Evolutionary conservation across 257 asterid species (phyloP).

Genomic region (Leonotis leonurus): DNA sequence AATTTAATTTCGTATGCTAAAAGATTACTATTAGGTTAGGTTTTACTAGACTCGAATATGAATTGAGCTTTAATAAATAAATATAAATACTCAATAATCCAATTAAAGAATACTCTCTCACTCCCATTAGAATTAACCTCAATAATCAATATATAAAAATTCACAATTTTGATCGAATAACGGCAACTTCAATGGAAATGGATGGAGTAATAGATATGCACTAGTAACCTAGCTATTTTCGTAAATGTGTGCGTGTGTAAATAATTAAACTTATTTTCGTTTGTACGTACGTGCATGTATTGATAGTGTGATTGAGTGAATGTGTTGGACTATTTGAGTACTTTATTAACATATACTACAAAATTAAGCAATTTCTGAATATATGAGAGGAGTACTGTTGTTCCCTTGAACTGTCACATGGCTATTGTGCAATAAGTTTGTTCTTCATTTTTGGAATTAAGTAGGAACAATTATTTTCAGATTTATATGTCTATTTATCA

Average conservation of each 20-base stretch:
- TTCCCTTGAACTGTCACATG: constrained; percentile 7
- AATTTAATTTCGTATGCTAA: no score
- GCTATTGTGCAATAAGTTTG: constrained; percentile 19
- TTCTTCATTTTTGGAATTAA: constrained; percentile 7
- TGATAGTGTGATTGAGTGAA: not conserved
- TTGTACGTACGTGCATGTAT: not conserved
- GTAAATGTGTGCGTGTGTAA: no score
- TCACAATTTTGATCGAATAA: no score
- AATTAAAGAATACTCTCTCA: no score
- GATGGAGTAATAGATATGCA: no score
- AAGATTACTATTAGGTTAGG: no score
- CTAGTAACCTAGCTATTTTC: no score
- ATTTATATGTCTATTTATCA: constrained; percentile 6
- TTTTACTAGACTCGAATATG: not conserved
- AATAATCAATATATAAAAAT: no score
- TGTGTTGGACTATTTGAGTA: not conserved
- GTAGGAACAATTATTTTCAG: constrained; percentile 5
- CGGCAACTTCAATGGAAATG: no score
- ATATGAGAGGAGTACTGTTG: not conserved
- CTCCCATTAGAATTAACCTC: no score
- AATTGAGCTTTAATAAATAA: not conserved
- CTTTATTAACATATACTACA: not conserved
- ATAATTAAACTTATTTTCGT: no score
- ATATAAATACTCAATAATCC: no score
- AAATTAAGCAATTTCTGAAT: not conserved